These are phyloP conservation scores for Camellia oleifera DNA, from an alignment of 179 eudicot genomes.

Conservation along the genomic window DNA sequence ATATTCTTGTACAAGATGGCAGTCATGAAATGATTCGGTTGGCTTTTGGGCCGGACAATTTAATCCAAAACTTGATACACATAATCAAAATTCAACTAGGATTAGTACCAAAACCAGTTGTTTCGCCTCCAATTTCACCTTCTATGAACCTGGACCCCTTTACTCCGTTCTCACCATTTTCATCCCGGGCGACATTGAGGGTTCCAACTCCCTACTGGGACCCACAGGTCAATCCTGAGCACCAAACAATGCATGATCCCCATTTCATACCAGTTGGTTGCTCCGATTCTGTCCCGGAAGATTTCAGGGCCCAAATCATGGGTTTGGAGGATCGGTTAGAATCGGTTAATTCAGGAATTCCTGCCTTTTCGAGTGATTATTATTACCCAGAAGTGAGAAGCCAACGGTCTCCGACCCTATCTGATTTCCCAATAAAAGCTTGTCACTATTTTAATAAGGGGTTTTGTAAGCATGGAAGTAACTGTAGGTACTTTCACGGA, in stretches of 20 bases:
- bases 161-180: conserved; percentile 28
- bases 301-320: conserved; percentile 17
- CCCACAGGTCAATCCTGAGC: conserved; percentile 21
- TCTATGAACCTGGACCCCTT: conserved; percentile 20
- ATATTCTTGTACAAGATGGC: not conserved
- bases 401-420: conserved; percentile 22
- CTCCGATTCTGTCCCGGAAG: no score
- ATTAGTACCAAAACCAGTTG: conserved; percentile 22
- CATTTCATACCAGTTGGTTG: conserved; percentile 13
- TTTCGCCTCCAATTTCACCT: conserved; percentile 28
- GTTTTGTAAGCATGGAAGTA: conserved; percentile 59
- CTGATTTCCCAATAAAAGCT: conserved; percentile 39
- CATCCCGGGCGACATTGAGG: conserved; percentile 23
- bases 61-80: conserved; percentile 34
- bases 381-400: conserved; percentile 32
- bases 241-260: conserved; percentile 13
- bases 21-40: conserved; percentile 43
- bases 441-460: conserved; percentile 62
- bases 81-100: conserved; percentile 38
- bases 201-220: conserved; percentile 32
- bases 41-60: conserved; percentile 61
- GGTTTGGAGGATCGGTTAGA: conserved; percentile 37
- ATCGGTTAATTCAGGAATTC: conserved; percentile 9
- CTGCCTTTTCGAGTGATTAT: conserved; percentile 23
- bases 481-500: conserved; percentile 53